Conservation (phyloP, 2,329 filamentous ascomycete genomes). For the Xylaria sp. region DNA sequence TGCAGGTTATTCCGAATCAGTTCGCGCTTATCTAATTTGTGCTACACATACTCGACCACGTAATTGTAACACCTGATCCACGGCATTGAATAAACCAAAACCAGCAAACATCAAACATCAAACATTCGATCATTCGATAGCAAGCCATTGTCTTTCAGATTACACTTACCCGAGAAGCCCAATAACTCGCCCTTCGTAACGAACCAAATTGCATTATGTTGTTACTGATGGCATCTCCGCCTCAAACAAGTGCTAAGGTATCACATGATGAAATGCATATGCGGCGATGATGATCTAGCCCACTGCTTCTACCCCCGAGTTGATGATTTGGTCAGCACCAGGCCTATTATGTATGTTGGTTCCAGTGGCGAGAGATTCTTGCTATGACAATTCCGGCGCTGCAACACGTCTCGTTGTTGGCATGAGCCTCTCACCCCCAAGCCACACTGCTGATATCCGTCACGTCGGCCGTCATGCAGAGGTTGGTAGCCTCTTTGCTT, state of each 20-base stretch:
- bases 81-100: background rate
- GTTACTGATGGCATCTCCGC: background rate
- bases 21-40: background rate
- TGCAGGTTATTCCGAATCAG: background rate
- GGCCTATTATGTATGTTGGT: conserved; percentile 22
- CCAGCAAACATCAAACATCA: background rate
- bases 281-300: conserved; percentile 13
- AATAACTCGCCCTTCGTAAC: background rate
- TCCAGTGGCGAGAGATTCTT: conserved; percentile 14
- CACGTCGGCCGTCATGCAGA: conserved; percentile 1
- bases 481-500: background rate
- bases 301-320: background rate
- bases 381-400: background rate
- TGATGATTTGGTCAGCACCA: background rate
- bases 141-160: conserved; percentile 1
- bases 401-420: conserved; percentile 17
- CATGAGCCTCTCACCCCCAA: conserved; percentile 23
- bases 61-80: background rate
- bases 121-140: background rate
- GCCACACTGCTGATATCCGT: background rate
- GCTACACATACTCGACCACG: background rate
- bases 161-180: background rate
- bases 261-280: conserved; percentile 39
- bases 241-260: background rate
- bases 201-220: background rate